A percentile compares a stretch with the other conserved stretches of the same genome.
Conservation (phyloP, 78 protist species). For the Planoprotostelium fungivorum region DNA sequence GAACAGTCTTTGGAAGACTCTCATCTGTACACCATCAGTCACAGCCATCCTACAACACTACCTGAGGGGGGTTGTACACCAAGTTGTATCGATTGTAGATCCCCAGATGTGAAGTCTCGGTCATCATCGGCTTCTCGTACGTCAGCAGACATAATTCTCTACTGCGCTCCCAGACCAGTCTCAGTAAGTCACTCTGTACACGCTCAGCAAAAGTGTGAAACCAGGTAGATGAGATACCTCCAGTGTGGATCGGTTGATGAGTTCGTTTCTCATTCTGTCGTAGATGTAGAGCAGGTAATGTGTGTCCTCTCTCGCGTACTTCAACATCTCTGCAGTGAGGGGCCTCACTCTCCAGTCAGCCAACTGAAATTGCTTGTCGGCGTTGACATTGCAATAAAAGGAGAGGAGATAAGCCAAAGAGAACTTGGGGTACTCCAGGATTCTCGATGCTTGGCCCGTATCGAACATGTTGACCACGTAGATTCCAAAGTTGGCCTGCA, state of each 20-base stretch:
- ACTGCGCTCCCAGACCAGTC: constrained; percentile 25
- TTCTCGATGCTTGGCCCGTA: constrained; percentile 92
- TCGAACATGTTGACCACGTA: constrained; percentile 98
- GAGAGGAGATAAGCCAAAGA: constrained; percentile 77
- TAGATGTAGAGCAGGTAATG: constrained; percentile 92
- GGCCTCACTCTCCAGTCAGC: constrained; percentile 98
- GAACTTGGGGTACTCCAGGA: constrained; percentile 39
- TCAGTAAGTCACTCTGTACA: not conserved
- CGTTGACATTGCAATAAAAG: constrained; percentile 54
- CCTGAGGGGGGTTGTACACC: constrained; percentile 9
- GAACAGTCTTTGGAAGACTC: constrained; percentile 42
- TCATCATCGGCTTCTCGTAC: constrained; percentile 60
- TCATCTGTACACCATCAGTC: not conserved
- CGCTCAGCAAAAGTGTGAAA: not conserved
- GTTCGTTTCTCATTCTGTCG: constrained; percentile 60
- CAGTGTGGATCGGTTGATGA: not conserved
- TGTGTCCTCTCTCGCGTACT: constrained; percentile 96
- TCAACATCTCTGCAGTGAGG: constrained; percentile 85
- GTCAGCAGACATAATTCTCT: constrained; percentile 52
- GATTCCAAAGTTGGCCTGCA: constrained; percentile 94
- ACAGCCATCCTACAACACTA: not conserved
- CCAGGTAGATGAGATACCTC: not conserved
- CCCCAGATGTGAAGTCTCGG: not conserved
- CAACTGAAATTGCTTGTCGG: constrained; percentile 91
- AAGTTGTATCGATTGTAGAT: constrained; percentile 5